phyloP scores from a whole-genome alignment of 2,329 filamentous ascomycete species.

The Penicillium sp. region DNA sequence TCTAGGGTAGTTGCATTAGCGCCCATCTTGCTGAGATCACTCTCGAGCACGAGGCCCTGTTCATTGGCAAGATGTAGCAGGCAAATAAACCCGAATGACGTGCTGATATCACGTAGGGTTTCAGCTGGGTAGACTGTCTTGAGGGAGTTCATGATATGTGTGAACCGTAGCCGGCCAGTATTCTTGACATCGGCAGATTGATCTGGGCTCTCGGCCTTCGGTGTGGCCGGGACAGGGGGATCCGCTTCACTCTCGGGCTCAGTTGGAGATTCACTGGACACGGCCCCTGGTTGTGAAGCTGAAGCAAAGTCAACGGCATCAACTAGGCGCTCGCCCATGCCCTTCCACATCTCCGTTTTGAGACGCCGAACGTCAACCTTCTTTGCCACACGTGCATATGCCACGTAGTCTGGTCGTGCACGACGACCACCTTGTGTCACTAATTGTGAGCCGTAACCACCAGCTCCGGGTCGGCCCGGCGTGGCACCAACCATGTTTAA shows the following conservation, averaged over 20 bases:
- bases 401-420: slow-evolving; percentile 62
- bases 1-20: slow-evolving; percentile 36
- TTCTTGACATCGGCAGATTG: slow-evolving; percentile 41
- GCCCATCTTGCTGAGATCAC: slow-evolving; percentile 41
- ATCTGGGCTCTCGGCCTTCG: slow-evolving; percentile 29
- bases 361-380: slow-evolving; percentile 64
- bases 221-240: slow-evolving; percentile 35
- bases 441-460: slow-evolving; percentile 61
- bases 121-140: slow-evolving; percentile 82
- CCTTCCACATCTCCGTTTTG: slow-evolving; percentile 65
- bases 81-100: slow-evolving; percentile 89
- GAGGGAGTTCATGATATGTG: slow-evolving; percentile 83
- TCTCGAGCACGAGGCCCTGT: slow-evolving; percentile 77
- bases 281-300: slow-evolving; percentile 26
- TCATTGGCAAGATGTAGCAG: slow-evolving; percentile 89
- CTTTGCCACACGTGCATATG: slow-evolving; percentile 64
- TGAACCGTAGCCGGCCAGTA: slow-evolving; percentile 70
- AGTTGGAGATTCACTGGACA: slow-evolving; percentile 18
- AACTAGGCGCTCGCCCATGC: slow-evolving; percentile 52
- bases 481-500: slow-evolving; percentile 41
- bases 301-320: slow-evolving; percentile 36
- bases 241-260: slow-evolving; percentile 27
- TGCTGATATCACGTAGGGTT: slow-evolving; percentile 90
- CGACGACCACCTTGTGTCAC: slow-evolving; percentile 59
- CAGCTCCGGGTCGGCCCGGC: slow-evolving; percentile 38